These are phyloP conservation scores for Arthrinium phaeospermum DNA, from an alignment of 2,329 filamentous ascomycete genomes.

Conservation along the genomic window DNA sequence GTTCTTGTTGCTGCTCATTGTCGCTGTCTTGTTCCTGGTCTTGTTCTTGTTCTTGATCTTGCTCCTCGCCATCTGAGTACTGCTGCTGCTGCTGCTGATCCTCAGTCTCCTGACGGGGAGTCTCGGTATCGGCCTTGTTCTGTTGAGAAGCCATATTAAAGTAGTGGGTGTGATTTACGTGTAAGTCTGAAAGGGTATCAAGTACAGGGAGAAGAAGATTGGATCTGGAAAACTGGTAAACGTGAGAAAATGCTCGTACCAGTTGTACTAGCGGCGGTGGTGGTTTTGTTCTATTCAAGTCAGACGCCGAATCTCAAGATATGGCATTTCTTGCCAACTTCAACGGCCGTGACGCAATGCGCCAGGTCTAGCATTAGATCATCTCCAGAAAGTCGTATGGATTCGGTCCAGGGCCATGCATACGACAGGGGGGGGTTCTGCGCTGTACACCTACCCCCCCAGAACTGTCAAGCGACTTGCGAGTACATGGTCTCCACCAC, in stretches of 20 bases:
- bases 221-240: constrained; percentile 5
- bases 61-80: constrained; percentile 21
- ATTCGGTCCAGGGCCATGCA: constrained; percentile 3
- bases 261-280: constrained; percentile 10
- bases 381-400: background rate
- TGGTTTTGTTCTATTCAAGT: constrained; percentile 4
- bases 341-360: constrained; percentile 3
- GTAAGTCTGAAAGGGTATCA: constrained; percentile 3
- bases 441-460: constrained; percentile 3
- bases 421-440: background rate
- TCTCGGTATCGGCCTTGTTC: background rate
- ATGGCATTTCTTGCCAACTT: background rate
- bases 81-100: constrained; percentile 26
- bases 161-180: constrained; percentile 1
- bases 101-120: constrained; percentile 21
- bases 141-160: constrained; percentile 17
- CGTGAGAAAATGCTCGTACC: background rate
- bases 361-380: constrained; percentile 5
- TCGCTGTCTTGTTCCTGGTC: constrained; percentile 14
- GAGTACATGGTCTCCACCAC: constrained; percentile 17
- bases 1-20: constrained; percentile 17
- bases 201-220: background rate
- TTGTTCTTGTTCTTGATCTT: constrained; percentile 24
- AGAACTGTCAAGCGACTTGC: constrained; percentile 10
- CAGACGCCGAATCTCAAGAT: background rate